Evolutionary conservation across 176 grass and related monocot genomes (phyloP).

Genomic region (Ampelocalamus luodianensis): DNA sequence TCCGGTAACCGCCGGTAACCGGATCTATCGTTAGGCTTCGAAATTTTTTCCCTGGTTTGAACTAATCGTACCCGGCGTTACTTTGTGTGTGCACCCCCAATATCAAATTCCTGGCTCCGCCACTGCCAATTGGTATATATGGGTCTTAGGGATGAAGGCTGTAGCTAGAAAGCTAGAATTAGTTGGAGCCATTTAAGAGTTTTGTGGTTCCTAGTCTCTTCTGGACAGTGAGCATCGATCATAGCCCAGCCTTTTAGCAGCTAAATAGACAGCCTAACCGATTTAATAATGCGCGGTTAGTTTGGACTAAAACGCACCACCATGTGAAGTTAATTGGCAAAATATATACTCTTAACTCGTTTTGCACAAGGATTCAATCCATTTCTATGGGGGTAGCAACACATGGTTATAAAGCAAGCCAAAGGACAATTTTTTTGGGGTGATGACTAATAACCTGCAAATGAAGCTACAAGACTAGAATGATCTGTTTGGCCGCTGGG

Average conservation of each 20-base stretch:
- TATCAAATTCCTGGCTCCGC: too few relatives aligned
- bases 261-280: constrained; percentile 40
- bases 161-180: constrained; percentile 8
- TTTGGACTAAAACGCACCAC: constrained; percentile 19
- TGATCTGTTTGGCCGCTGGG: constrained; percentile 35
- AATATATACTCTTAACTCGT: constrained; percentile 16
- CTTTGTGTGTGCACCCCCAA: too few relatives aligned
- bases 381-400: neutral
- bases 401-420: neutral
- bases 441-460: constrained; percentile 32
- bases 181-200: neutral
- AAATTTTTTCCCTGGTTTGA: too few relatives aligned
- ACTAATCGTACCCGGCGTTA: too few relatives aligned
- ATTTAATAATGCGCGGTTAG: constrained; percentile 18
- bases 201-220: constrained; percentile 39
- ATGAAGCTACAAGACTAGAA: constrained; percentile 30
- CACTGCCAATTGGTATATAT: too few relatives aligned
- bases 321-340: constrained; percentile 14
- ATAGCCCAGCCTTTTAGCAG: neutral
- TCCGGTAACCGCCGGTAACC: too few relatives aligned
- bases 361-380: constrained; percentile 39
- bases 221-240: constrained; percentile 6
- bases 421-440: neutral
- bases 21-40: too few relatives aligned
- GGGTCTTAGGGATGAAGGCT: neutral